Base-by-base conservation (phyloP, 768 basidiomycete genomes). In the Coprinopsis sp. region DNA sequence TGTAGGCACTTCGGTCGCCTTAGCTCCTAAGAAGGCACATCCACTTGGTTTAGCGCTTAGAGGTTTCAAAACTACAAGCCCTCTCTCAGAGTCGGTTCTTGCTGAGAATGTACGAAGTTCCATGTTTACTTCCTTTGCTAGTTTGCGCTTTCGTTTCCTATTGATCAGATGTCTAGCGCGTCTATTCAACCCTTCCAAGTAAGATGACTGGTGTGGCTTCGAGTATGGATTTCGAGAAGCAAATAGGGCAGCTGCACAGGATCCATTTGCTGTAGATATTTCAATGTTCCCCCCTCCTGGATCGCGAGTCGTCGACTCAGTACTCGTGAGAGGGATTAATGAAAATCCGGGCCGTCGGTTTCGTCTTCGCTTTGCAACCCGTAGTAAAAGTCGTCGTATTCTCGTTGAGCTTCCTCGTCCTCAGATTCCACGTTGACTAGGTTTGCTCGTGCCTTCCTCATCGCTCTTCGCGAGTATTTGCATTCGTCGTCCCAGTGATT, bases 401-500 rank as follows among this genome's bases (percentile, higher is more conserved):
- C 64, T 2, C 57, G 52, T 41, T 60, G 57, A 10, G 61, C 61
- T 23, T 40, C 19, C 0, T 19, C 5, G 1, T 61, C 54, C 6
- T 63, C 56, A 3, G 19, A 18, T 0, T 36, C 19, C 6, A 33
- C n/a, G 1, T 10, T 22, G 10, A 48, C 51, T 3, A 53, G 21
- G 21, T 64, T 60, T 8, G 45, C 57, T 31, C 62, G 47, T 2
- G 56, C 64, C 48, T 30, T 12, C 30, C 28, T 34, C 13, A 46
- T 39, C 27, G 44, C 52, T 34, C 48, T 51, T 11, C 28, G 19
- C 12, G 62, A 38, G 47, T 68, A 47, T 19, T 56, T 60, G 46
- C 68, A 66, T 10, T 68, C 63, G 1, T 47, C 33, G 38, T 69
- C 61, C n/a, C n/a, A n/a, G n/a, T n/a, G n/a, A n/a, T n/a, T n/a